These are phyloP conservation scores for Cladosporium cucumerinum DNA, from an alignment of 2,329 filamentous ascomycete genomes.

Conservation along the genomic window DNA sequence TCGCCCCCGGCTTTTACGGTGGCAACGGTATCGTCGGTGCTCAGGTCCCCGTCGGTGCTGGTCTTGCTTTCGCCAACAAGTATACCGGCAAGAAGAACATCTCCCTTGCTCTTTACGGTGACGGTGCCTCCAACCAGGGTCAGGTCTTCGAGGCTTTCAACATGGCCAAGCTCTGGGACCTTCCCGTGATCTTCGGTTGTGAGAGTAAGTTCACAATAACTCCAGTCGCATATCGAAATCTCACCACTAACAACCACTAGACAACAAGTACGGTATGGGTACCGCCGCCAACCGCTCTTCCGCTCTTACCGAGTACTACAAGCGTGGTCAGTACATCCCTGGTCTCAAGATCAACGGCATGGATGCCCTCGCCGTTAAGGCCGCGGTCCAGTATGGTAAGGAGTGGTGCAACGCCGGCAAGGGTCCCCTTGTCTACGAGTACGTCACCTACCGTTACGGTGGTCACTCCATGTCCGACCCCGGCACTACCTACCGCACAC, in stretches of 20 bases:
- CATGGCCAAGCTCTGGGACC: constrained; percentile 99
- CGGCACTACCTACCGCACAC: constrained; percentile 95
- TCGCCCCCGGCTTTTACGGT: constrained; percentile 94
- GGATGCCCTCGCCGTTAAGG: constrained; percentile 97
- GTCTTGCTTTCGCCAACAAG: constrained; percentile 94
- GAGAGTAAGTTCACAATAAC: constrained; percentile 71
- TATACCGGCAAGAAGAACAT: constrained; percentile 85
- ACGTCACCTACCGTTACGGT: constrained; percentile 98
- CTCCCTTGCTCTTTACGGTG: constrained; percentile 78
- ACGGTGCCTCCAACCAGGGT: constrained; percentile 93
- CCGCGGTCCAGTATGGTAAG: constrained; percentile 90
- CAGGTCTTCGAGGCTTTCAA: constrained; percentile 99
- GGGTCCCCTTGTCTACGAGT: constrained; percentile 94
- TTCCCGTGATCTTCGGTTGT: constrained; percentile 93
- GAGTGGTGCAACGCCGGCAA: constrained; percentile 79
- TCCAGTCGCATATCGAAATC: neutral
- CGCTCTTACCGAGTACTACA: constrained; percentile 98
- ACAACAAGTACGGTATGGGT: constrained; percentile 99
- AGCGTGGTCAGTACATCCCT: constrained; percentile 99
- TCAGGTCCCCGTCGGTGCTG: constrained; percentile 94
- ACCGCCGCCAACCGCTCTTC: constrained; percentile 91
- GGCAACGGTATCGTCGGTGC: constrained; percentile 99
- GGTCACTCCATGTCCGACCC: constrained; percentile 99
- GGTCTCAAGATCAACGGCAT: constrained; percentile 99
- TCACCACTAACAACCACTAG: constrained; percentile 46